Evolutionary conservation across 768 basidiomycete species (phyloP).

Genomic region (Boletus patriciae): DNA sequence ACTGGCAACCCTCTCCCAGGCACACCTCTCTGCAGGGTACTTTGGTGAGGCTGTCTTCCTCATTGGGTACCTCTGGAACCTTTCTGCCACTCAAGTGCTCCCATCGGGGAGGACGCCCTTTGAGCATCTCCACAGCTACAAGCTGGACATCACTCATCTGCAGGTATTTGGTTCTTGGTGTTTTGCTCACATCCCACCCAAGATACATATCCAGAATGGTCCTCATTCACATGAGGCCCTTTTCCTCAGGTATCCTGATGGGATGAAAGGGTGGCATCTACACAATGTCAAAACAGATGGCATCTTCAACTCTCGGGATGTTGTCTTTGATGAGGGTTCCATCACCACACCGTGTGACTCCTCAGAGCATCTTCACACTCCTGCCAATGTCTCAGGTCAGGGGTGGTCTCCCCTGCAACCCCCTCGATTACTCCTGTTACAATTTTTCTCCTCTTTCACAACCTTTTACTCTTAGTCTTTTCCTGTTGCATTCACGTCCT

Average conservation of each 20-base stretch:
- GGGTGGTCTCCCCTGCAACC: too few species aligned
- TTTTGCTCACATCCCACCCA: background rate
- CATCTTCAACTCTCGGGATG: background rate
- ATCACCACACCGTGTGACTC: too few species aligned
- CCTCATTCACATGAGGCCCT: background rate
- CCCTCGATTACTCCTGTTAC: too few species aligned
- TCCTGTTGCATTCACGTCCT: too few species aligned
- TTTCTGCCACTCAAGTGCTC: background rate
- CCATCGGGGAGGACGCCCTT: background rate
- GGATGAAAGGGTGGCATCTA: background rate
- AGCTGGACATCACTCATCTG: background rate
- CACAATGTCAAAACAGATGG: background rate
- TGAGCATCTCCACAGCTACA: background rate
- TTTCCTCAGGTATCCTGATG: background rate
- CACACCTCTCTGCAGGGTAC: background rate
- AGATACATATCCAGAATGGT: background rate
- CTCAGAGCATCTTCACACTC: too few species aligned
- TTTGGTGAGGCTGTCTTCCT: constrained; percentile 15
- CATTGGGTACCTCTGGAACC: constrained; percentile 1
- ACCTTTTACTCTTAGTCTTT: too few species aligned
- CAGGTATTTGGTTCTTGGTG: background rate
- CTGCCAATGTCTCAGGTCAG: too few species aligned
- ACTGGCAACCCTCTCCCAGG: background rate
- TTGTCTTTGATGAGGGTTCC: background rate
- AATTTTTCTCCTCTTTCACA: too few species aligned